Evolutionary conservation across 2,329 filamentous ascomycete genomes (phyloP).

Genomic region (Botrytis galanthina): DNA sequence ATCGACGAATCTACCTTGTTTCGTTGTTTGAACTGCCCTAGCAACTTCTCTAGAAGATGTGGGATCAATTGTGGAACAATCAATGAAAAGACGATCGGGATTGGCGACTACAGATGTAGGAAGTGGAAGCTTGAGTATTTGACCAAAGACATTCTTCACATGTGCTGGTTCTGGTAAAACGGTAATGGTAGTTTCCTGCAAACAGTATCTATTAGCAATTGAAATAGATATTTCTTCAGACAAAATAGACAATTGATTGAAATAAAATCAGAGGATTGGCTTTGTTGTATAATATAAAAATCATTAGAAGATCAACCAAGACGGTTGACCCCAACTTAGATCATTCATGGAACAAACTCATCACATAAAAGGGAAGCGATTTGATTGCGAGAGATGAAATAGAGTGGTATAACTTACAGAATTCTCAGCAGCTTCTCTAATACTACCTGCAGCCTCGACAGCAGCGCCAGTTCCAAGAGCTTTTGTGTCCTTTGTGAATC

Average conservation of each 20-base stretch:
- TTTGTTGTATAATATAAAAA: slow-evolving; percentile 35
- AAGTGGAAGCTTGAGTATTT: slow-evolving; percentile 65
- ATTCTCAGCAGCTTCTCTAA: slow-evolving; percentile 63
- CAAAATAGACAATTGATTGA: neutral
- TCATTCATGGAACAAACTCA: slow-evolving; percentile 37
- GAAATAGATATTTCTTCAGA: neutral
- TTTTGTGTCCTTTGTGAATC: slow-evolving; percentile 52
- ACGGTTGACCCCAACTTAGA: slow-evolving; percentile 37
- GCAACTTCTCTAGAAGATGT: slow-evolving; percentile 78
- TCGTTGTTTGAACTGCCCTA: slow-evolving; percentile 61
- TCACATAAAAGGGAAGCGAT: slow-evolving; percentile 31
- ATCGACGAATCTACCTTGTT: slow-evolving; percentile 79
- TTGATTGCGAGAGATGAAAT: neutral
- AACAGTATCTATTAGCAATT: slow-evolving; percentile 17
- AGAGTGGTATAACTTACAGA: slow-evolving; percentile 51
- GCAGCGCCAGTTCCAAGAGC: slow-evolving; percentile 42
- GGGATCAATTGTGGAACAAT: slow-evolving; percentile 95
- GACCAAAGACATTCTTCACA: slow-evolving; percentile 76
- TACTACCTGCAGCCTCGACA: slow-evolving; percentile 55
- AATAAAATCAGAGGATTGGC: slow-evolving; percentile 37
- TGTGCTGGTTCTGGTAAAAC: slow-evolving; percentile 87
- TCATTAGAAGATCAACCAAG: slow-evolving; percentile 34
- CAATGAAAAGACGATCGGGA: slow-evolving; percentile 78
- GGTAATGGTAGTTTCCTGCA: slow-evolving; percentile 80
- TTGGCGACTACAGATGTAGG: slow-evolving; percentile 47